phyloP scores from a whole-genome alignment of 2,329 filamentous ascomycete genomes.

The Coleophoma crateriformis region DNA sequence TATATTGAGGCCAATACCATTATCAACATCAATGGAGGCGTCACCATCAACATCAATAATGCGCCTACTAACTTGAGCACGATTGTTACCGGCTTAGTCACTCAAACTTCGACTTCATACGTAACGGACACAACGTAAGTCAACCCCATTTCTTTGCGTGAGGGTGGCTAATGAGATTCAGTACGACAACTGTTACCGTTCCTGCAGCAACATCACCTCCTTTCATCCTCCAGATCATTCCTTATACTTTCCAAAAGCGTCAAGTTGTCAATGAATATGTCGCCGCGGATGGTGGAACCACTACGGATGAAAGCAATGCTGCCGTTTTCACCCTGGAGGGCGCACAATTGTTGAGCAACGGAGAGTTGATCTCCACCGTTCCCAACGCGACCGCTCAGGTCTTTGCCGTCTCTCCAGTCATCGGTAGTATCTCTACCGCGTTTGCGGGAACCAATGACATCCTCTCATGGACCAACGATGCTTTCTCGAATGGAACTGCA shows the following conservation, averaged over 20 bases:
- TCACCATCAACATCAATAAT: background rate
- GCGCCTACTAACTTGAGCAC: background rate
- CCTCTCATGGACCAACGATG: background rate
- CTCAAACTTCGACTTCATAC: background rate
- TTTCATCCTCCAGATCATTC: background rate
- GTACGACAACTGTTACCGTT: background rate
- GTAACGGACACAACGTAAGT: background rate
- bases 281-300: background rate
- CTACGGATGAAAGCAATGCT: background rate
- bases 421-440: background rate
- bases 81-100: background rate
- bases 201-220: background rate
- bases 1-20: background rate
- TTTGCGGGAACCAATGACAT: background rate
- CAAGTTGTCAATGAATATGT: background rate
- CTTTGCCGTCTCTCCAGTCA: background rate
- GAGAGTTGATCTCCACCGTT: background rate
- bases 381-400: background rate
- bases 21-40: background rate
- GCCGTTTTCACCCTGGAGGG: background rate
- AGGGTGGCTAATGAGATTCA: background rate
- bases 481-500: background rate
- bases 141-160: too few relatives aligned
- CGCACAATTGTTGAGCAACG: background rate
- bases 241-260: background rate